phyloP scores from a whole-genome alignment of 805 yeast species.

The Metschnikowia hibisci region DNA sequence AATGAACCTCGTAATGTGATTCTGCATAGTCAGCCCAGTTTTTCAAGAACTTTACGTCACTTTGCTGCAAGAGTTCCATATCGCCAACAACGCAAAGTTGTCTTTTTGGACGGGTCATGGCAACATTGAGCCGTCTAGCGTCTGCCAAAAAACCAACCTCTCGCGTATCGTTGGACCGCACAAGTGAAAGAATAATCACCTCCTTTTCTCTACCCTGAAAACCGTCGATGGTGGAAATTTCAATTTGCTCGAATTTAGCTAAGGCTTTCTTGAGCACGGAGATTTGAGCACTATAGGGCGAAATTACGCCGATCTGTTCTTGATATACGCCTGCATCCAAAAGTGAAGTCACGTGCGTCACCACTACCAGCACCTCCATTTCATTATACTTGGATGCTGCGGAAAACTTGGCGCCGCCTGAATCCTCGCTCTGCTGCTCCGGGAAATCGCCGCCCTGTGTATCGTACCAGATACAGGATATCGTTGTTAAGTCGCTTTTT shows the following conservation, averaged over 20 bases:
- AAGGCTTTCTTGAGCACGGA: slow-evolving; percentile 45
- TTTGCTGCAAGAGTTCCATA: slow-evolving; percentile 57
- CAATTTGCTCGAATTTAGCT: slow-evolving; percentile 43
- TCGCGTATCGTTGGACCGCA: slow-evolving; percentile 66
- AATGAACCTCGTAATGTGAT: slow-evolving; percentile 59
- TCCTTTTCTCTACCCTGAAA: slow-evolving; percentile 97
- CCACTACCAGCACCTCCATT: slow-evolving; percentile 64
- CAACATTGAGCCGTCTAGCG: slow-evolving; percentile 80
- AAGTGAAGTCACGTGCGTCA: slow-evolving; percentile 52
- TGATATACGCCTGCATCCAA: slow-evolving; percentile 49
- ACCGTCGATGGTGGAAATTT: slow-evolving; percentile 89
- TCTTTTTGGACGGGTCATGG: slow-evolving; percentile 84
- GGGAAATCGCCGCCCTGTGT: slow-evolving; percentile 86
- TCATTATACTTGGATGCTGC: slow-evolving; percentile 68
- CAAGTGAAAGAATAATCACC: slow-evolving; percentile 72
- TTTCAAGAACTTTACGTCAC: slow-evolving; percentile 46
- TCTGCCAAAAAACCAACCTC: slow-evolving; percentile 84
- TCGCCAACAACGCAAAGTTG: slow-evolving; percentile 88
- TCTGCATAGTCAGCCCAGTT: slow-evolving; percentile 72
- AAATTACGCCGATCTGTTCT: slow-evolving; percentile 71
- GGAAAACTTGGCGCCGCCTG: slow-evolving; percentile 10
- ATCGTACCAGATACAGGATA: slow-evolving; percentile 75
- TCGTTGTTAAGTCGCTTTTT: slow-evolving; percentile 51
- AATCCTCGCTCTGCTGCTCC: slow-evolving; percentile 47
- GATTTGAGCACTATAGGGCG: slow-evolving; percentile 92